Evolutionary conservation across 2,329 filamentous ascomycete genomes (phyloP), one percentile per base, ranked within the genome.

Genomic region (Paecilomyces fulvus): DNA sequence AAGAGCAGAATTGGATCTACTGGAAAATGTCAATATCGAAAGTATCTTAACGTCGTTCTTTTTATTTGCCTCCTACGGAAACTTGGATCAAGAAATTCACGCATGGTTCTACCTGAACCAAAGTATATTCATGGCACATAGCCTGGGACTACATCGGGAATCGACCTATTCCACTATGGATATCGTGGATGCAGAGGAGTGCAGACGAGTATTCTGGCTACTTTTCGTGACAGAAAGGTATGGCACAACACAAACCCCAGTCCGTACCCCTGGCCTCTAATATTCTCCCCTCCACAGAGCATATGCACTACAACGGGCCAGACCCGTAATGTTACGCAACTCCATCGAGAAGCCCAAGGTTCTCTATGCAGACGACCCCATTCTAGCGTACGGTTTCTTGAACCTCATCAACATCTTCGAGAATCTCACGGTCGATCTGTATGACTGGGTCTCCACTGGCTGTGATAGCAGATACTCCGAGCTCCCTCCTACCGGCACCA

Each of bases 41-140:
- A 70, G 65, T 8, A 67, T 77, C 10, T 83, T 85, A 57, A 90
- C 87, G n/a, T 90, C 86, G 55, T 90, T 89, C 71, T 91, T 92
- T 69, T 70, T 92, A 25, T 91, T 89, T 64, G 86, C 83, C 37
- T 86, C 85, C 57, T 83, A 87, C 68, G 86, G 87, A 59, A 86
- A 83, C 37, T 75, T 89, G 51, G 87, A 90, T 60, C 79, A 85
- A 68, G 87, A 91, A 68, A 84, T 88, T 60, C 85, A 85, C 69
- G 88, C 88, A 1, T 92, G 89, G 88, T 91, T 85, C 66, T 84
- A 90, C 67, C 76, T 92, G 9, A 84, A 88, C 25, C 89, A 94
- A 71, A 87, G 87, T 5, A 86, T 84, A 1, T 91, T 88, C 5
- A 77, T 92, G 70, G 71, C 70, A 5, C 74, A 76, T 53, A 71